These are phyloP conservation scores for Phanerodontia chrysosporium DNA, from an alignment of 768 basidiomycete species.

Conservation along the genomic window DNA sequence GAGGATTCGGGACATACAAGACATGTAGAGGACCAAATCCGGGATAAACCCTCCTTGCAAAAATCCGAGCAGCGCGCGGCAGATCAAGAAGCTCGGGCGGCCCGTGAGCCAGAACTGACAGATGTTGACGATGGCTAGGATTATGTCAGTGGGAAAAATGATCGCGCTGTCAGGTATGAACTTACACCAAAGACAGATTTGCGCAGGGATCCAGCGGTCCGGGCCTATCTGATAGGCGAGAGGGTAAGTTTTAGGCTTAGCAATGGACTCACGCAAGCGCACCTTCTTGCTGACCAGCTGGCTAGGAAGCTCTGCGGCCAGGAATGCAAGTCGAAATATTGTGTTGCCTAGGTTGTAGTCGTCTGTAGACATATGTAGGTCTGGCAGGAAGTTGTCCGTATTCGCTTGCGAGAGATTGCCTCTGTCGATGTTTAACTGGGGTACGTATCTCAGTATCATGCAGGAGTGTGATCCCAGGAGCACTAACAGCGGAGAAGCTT, in stretches of 20 bases:
- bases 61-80: conserved; percentile 36
- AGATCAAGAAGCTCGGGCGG: conserved; percentile 42
- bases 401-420: conserved; percentile 59
- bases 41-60: conserved; percentile 44
- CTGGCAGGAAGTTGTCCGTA: conserved; percentile 56
- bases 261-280: not conserved
- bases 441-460: not conserved
- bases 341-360: conserved; percentile 22
- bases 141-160: conserved; percentile 15
- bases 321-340: conserved; percentile 17
- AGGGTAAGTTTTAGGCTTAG: not conserved
- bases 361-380: conserved; percentile 54
- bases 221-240: conserved; percentile 33
- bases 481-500: conserved; percentile 53
- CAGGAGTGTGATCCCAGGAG: not conserved
- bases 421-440: conserved; percentile 36
- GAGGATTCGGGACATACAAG: conserved; percentile 26
- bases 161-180: not conserved
- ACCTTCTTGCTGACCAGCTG: conserved; percentile 59
- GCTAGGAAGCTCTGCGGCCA: conserved; percentile 49
- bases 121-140: conserved; percentile 46
- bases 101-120: conserved; percentile 55
- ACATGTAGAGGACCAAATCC: conserved; percentile 49
- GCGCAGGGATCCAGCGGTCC: conserved; percentile 59
- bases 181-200: conserved; percentile 32